Evolutionary conservation across 768 basidiomycete genomes (phyloP).

Genomic region (Suillus paluster): DNA sequence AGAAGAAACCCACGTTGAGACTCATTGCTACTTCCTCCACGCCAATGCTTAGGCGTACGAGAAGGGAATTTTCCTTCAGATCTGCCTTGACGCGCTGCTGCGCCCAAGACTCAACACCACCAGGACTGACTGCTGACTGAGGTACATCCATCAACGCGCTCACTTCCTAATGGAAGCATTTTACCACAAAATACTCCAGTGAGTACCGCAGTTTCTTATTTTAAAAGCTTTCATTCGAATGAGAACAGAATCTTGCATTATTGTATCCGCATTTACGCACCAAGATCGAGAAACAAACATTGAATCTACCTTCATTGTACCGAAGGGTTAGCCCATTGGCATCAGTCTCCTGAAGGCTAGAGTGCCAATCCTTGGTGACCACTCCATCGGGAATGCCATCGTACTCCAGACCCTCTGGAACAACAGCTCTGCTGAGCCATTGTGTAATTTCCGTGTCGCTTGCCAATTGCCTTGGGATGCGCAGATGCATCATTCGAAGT

Average conservation of each 20-base stretch:
- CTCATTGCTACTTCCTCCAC: conserved; percentile 77
- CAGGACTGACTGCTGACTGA: conserved; percentile 83
- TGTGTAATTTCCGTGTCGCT: conserved; percentile 73
- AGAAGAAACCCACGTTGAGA: conserved; percentile 18
- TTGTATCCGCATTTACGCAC: conserved; percentile 41
- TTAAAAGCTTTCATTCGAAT: conserved; percentile 47
- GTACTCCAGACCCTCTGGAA: conserved; percentile 52
- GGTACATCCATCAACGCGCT: conserved; percentile 1
- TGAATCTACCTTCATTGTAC: conserved; percentile 77
- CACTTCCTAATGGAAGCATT: conserved; percentile 29
- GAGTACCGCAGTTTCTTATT: conserved; percentile 57
- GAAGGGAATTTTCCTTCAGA: conserved; percentile 62
- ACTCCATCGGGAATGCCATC: conserved; percentile 76
- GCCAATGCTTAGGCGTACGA: conserved; percentile 80
- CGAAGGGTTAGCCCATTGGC: conserved; percentile 64
- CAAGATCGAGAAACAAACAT: conserved; percentile 71
- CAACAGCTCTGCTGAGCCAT: conserved; percentile 67
- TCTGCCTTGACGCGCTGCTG: conserved; percentile 74
- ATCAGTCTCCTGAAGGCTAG: conserved; percentile 70
- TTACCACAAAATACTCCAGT: conserved; percentile 73
- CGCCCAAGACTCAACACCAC: conserved; percentile 83
- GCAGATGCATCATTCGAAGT: conserved; percentile 80
- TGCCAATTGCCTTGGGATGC: conserved; percentile 76
- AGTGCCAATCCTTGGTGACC: conserved; percentile 73
- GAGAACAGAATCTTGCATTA: conserved; percentile 4